phyloP scores from a whole-genome alignment of 192 early-diverging fungal genomes.

The Powellomyces hirtus region DNA sequence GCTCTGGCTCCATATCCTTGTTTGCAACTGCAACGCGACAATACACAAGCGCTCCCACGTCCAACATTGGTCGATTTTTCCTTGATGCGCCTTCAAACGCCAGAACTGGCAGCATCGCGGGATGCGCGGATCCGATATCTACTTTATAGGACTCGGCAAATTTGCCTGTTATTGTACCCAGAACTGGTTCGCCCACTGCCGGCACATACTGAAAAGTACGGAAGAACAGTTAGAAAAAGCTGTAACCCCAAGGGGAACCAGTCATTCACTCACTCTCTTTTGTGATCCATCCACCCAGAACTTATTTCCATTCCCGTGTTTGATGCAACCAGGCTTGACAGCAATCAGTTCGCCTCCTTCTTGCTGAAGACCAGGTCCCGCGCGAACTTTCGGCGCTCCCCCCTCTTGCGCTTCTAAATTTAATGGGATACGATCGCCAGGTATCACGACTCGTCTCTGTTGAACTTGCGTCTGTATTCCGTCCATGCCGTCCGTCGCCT shows the following conservation, averaged over 20 bases:
- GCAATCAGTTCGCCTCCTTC: constrained; percentile 64
- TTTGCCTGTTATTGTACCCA: constrained; percentile 71
- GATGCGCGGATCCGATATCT: constrained; percentile 92
- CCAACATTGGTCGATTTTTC: constrained; percentile 82
- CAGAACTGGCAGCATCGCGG: constrained; percentile 70
- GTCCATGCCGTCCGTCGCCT: too few species aligned
- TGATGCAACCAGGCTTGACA: constrained; percentile 72
- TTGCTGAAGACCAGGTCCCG: constrained; percentile 81
- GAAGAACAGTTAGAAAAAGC: neutral
- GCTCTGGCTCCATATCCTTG: constrained; percentile 95
- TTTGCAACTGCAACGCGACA: constrained; percentile 82
- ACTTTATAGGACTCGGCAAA: constrained; percentile 78
- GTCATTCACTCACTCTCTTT: constrained; percentile 57
- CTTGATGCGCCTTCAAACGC: constrained; percentile 96
- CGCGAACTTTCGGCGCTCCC: constrained; percentile 40
- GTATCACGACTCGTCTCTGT: too few species aligned
- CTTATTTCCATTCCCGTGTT: constrained; percentile 53
- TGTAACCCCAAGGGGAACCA: neutral
- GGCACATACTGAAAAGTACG: constrained; percentile 73
- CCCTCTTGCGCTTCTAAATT: neutral
- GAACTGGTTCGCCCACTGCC: constrained; percentile 77
- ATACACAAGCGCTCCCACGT: constrained; percentile 76
- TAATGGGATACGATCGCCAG: constrained; percentile 22
- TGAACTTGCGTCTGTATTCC: too few species aligned
- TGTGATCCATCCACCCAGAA: constrained; percentile 84